Base-by-base conservation (phyloP, 768 basidiomycete genomes). In the Calocera cornea region DNA sequence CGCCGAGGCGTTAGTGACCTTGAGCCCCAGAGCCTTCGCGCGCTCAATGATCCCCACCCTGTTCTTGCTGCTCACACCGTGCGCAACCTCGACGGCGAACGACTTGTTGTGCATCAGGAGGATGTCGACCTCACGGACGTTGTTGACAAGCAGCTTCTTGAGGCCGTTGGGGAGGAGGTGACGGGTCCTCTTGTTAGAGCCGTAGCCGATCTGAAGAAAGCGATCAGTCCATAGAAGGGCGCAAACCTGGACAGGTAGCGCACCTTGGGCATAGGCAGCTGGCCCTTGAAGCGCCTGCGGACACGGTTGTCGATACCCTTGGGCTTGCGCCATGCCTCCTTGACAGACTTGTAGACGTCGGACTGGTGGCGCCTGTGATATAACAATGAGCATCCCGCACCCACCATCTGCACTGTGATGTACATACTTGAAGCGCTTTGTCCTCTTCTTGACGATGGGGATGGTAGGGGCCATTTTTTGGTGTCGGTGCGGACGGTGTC, bases 271-370 rank as follows among this genome's bases (percentile, higher is more conserved):
- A 98, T 97, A 71, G 93, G 84, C 68, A 86, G 84, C 78, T 95
- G 93, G 66, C 95, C 95, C 83, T 93, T 97, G 84, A 92, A 93
- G 75, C 90, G 87, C 73, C 91, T 86, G 77, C 93, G 84, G 74
- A 97, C 95, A 75, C 95, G 87, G 87, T 98, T 98, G 78, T 98
- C 95, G 74, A 97, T 98, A 92, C 95, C 97, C 87, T 98, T 99
- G 73, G 97, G 97, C 83, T 99, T 99, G 79, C 97, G 86, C 97
- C 97, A 99, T 83, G 91, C 83, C 83, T 97, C 94, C 85, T 95
- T 95, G 73, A 98, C 94, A 72, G 89, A 81, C 78, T 91, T 86
- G 83, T 97, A 98, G 76, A 95, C 90, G 82, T 98, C 95, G 64
- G 93, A 95, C 81, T 98, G 95, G 80, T 98, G 95, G 80, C 95